Base-by-base conservation (phyloP, 2,329 filamentous ascomycete species). In the Lachnellula arida region DNA sequence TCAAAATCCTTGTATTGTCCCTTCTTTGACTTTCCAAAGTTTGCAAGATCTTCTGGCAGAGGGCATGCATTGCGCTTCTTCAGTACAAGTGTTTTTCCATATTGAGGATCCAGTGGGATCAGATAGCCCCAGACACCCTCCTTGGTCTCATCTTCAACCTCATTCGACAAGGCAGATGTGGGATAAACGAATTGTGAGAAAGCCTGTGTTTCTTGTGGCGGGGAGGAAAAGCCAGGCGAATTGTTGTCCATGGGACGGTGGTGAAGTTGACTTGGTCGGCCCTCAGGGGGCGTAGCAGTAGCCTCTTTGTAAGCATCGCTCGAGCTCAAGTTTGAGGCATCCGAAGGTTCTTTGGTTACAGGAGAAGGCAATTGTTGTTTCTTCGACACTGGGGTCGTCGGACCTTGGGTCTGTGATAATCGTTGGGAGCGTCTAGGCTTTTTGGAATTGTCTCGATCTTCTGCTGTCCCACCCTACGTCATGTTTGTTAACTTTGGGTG, bases 41-140 rank as follows among this genome's bases (percentile, higher is more conserved):
- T 67, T 12, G 73, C 69, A 19, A 78, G 70, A 0, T 74, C 70
- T 8, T 79, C 74, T 9, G 86, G 77, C 14, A 82, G 71, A 0
- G 87, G 84, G 68, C 91, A 96, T 37, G 82, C 79, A 57, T 79
- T 81, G 54, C 92, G 81, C 67, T 84, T 90, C 72, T 82, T 87
- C 71, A 99, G 72, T 7, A 95, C 88, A 73, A 96, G 72, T 4
- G 80, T 73, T 71, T 88, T 74, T 73, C 84, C 86, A 53, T 87
- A 85, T 61, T 81, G 82, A 51, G 81, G 80, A 67, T 93, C 86
- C 23, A 96, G 75, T 2, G 93, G 91, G 53, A 96, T 83, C 5
- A 99, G 78, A 67, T 97, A 99, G 12, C 95, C 95, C 94, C 94
- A 99, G 1, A 97, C 91, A 8, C 91, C 91, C 49, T 70, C 68